Evolutionary conservation across 179 eudicot genomes (phyloP).

Genomic region (Patellifolia procumbens): DNA sequence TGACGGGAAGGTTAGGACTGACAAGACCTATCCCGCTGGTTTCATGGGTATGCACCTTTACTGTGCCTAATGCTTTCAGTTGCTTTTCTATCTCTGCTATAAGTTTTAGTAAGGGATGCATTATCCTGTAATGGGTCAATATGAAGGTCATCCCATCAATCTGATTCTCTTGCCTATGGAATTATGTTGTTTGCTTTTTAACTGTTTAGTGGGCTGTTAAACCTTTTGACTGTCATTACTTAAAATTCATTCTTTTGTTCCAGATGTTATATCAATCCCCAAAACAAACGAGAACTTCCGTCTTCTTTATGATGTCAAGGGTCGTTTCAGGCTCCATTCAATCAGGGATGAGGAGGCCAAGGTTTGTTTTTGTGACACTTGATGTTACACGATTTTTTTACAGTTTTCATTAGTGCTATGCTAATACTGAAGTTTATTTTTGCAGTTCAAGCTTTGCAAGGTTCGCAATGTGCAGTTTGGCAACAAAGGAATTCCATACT

Average conservation of each 20-base stretch:
- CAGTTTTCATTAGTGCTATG: background rate
- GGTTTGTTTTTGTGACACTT: conserved; percentile 24
- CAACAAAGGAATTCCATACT: conserved; percentile 53
- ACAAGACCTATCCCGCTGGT: conserved; percentile 60
- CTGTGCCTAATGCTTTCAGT: background rate
- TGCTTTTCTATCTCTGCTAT: background rate
- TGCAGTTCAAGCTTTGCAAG: conserved; percentile 60
- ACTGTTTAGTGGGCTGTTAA: background rate
- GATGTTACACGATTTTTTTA: no score
- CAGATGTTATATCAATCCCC: conserved; percentile 69
- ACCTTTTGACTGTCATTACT: background rate
- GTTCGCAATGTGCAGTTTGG: conserved; percentile 61
- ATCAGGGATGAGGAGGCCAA: conserved; percentile 47
- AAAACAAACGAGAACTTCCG: conserved; percentile 66
- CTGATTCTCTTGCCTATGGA: background rate
- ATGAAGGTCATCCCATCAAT: background rate
- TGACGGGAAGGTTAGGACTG: conserved; percentile 48
- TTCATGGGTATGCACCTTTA: conserved; percentile 49
- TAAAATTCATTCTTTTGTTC: background rate
- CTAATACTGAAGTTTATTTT: background rate
- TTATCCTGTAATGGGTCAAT: no score
- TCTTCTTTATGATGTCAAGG: conserved; percentile 63
- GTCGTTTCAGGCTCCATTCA: conserved; percentile 60
- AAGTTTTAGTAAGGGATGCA: no score
- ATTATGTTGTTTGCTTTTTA: background rate